Evolutionary conservation across 352 stramenopile genomes (phyloP), one percentile per base, ranked within the genome.

Genomic region (Phytophthora litchii): DNA sequence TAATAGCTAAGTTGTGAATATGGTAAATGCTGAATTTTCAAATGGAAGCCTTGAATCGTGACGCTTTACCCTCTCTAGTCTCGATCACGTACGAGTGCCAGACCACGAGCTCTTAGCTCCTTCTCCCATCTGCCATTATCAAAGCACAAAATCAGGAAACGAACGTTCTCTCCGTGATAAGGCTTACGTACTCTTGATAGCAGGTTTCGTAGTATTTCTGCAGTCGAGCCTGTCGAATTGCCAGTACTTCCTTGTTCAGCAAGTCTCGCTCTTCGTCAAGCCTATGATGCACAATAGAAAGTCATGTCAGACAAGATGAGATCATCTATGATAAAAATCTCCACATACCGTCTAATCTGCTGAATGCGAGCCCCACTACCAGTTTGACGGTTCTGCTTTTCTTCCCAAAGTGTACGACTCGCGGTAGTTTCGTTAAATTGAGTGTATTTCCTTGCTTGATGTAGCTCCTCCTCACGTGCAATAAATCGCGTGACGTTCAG

Each of bases 401-500:
- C 84, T 38, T 93, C 84, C 84, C 84, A 93, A 17, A 62, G 61
- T n/a, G 81, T 69, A 9, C 84, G 77, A 41, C 51, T 87, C 4
- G 78, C 64, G 25, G 67, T 86, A 16, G 65, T 51, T 38, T 85
- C 76, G 51, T 83, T 85, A 1, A 48, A 52, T 12, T 78, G 75
- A 12, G 64, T 78, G 66, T 91, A 90, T 14, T 72, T 67, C 14
- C 71, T 61, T 36, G 84, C 81, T 41, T 87, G 76, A 41, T 87
- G 69, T 2, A 93, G 72, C 49, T 93, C 76, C 5, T 93, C 84
- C 36, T 91, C 84, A 1, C 84, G 79, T 8, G 74, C 76, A 49
- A 93, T 93, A 60, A 91, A 91, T 9, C 77, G 78, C 47, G 68
- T 70, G 36, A 91, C 84, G 44, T 93, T 91, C n/a, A 76, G 65